Evolutionary conservation across 192 early-diverging fungal species (phyloP).

Genomic region (Backusella circina): DNA sequence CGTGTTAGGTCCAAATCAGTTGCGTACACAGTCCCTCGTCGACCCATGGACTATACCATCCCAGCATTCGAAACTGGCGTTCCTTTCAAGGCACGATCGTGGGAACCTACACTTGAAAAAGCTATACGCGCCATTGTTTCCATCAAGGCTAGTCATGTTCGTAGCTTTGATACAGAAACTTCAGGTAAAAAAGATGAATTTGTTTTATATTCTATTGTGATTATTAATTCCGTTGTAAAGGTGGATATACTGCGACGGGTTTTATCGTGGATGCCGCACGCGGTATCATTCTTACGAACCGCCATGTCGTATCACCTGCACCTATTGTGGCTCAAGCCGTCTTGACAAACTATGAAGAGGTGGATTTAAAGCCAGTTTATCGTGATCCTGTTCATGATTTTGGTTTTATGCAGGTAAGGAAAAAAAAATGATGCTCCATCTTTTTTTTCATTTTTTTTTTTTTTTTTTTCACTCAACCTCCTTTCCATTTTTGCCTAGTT

Average conservation of each 20-base stretch:
- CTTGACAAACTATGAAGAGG: conserved; percentile 74
- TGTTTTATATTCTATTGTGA: neutral
- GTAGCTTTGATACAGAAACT: conserved; percentile 76
- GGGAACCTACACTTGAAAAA: conserved; percentile 70
- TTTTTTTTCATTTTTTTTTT: neutral
- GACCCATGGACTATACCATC: neutral
- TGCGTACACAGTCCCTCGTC: conserved; percentile 19
- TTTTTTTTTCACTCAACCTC: neutral
- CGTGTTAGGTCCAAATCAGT: conserved; percentile 37
- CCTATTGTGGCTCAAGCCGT: conserved; percentile 72
- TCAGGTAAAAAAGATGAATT: conserved; percentile 46
- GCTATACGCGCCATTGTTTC: conserved; percentile 74
- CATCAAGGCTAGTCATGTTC: conserved; percentile 75
- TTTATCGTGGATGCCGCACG: conserved; percentile 73
- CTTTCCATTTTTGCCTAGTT: conserved; percentile 33
- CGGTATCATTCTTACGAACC: conserved; percentile 76
- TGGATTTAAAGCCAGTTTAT: conserved; percentile 67
- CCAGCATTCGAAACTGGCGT: conserved; percentile 1
- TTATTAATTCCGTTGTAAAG: conserved; percentile 15
- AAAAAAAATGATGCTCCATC: neutral
- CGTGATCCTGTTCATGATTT: conserved; percentile 85
- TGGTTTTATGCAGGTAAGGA: conserved; percentile 57
- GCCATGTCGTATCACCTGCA: conserved; percentile 72
- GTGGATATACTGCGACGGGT: conserved; percentile 65
- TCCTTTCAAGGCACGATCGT: conserved; percentile 37